Evolutionary conservation across 345 rosid genomes (phyloP), one percentile per base, ranked within the genome.

Genomic region (Bruguiera gymnorhiza): DNA sequence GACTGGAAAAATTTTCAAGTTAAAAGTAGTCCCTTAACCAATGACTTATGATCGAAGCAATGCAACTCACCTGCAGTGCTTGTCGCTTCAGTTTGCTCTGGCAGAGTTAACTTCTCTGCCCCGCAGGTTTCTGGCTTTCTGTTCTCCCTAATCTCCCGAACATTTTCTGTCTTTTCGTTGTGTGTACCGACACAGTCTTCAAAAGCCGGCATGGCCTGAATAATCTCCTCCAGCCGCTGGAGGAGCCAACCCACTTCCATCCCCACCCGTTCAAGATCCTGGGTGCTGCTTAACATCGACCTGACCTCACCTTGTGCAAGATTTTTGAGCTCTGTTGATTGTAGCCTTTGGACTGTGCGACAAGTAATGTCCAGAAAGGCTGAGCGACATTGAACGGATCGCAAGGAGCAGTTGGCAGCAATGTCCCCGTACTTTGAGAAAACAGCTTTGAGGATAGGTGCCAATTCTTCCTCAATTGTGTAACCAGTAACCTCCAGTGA

Each of bases 171-270:
- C 34, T 67, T 54, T 11, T 39, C 1, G 21, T 31, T 9, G 36
- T 54, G 7, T 6, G 36, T 8, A 11, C 0, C 15, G 6, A 6
- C 23, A 27, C 55, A 26, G 6, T 53, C 39, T 66, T 75, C 65
- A 0, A 29, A 23, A 8, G 63, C 27, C 46, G 15, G 53, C 64
- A 66, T 20, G n/a, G 75, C 75, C 51, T 80, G 63, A 7, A n/a
- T 7, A 58, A 82, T 61, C 56, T 74, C 73, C 10, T 71, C 72
- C 52, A 82, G 62, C 30, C 75, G 69, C 63, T 67, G 60, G 2
- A 6, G 73, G 13, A 82, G 81, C 86, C 83, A 82, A 2, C 73
- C 64, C 31, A 82, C 62, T 52, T 72, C 67, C 60, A 82, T 6
- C 23, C 54, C 56, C 3, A 74, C 51, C 3, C 72, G 71, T 64